phyloP scores from a whole-genome alignment of 106 monocot genomes.

The Dendrobium nobile region DNA sequence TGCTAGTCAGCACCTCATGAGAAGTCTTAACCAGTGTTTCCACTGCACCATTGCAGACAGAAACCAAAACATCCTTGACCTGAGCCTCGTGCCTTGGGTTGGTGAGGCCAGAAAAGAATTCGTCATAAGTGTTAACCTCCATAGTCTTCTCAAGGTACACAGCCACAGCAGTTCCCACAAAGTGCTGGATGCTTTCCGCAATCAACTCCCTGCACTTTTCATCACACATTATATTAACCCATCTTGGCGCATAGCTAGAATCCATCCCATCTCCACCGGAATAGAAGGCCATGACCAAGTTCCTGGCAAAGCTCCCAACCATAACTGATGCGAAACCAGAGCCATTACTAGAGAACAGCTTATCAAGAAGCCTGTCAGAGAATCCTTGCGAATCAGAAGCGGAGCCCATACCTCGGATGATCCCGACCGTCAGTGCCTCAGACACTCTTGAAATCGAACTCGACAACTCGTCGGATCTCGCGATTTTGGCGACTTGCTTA shows the following conservation, averaged over 20 bases:
- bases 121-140: slow-evolving; percentile 57
- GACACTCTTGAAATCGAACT: slow-evolving; percentile 40
- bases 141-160: slow-evolving; percentile 80
- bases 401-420: slow-evolving; percentile 26
- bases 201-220: slow-evolving; percentile 39
- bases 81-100: slow-evolving; percentile 64
- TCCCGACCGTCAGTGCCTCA: slow-evolving; percentile 53
- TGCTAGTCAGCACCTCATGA: slow-evolving; percentile 37
- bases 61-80: slow-evolving; percentile 64
- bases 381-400: slow-evolving; percentile 8
- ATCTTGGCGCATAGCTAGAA: slow-evolving; percentile 7
- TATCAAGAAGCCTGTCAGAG: slow-evolving; percentile 43
- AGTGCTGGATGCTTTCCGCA: slow-evolving; percentile 43
- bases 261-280: background rate
- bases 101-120: slow-evolving; percentile 62
- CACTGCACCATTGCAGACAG: slow-evolving; percentile 63
- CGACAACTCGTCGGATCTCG: slow-evolving; percentile 43
- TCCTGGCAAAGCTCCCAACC: slow-evolving; percentile 59
- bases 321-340: slow-evolving; percentile 49
- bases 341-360: slow-evolving; percentile 45
- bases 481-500: slow-evolving; percentile 55
- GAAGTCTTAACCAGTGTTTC: slow-evolving; percentile 81
- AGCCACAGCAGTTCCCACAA: slow-evolving; percentile 59
- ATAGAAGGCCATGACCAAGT: slow-evolving; percentile 36
- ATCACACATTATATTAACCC: slow-evolving; percentile 34